Conservation (phyloP, 139 green algal genomes). For the Coelastrella sp. region DNA sequence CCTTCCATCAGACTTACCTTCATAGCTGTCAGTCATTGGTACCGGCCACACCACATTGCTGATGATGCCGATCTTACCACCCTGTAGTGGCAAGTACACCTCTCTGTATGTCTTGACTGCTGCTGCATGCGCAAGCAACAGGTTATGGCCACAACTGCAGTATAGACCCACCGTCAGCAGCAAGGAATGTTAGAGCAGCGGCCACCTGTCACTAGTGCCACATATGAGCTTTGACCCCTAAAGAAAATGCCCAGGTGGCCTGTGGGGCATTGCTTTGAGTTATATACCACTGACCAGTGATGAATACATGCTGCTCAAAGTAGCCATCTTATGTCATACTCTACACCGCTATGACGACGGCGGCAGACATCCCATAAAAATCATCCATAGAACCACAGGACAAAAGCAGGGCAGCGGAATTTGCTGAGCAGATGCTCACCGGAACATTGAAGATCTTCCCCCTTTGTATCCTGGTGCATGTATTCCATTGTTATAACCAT, state of each 20-base stretch:
- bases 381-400: too few relatives aligned
- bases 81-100: conserved; percentile 17
- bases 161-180: background rate
- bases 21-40: background rate
- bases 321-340: too few relatives aligned
- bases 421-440: background rate
- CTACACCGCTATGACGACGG: too few relatives aligned
- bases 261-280: too few relatives aligned
- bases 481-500: conserved; percentile 27
- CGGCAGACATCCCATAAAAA: too few relatives aligned
- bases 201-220: background rate
- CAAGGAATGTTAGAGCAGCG: too few relatives aligned
- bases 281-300: too few relatives aligned
- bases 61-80: conserved; percentile 43
- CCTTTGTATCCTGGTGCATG: conserved; percentile 16
- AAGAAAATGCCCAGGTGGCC: too few relatives aligned
- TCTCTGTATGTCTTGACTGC: conserved; percentile 45
- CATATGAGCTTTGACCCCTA: too few relatives aligned
- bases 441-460: background rate
- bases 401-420: too few relatives aligned
- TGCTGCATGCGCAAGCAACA: conserved; percentile 50
- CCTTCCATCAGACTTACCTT: conserved; percentile 2
- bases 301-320: too few relatives aligned
- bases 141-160: conserved; percentile 49
- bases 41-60: conserved; percentile 49